Conservation (phyloP, 1,139 yeast genomes). For the Kodamaea arcana region DNA sequence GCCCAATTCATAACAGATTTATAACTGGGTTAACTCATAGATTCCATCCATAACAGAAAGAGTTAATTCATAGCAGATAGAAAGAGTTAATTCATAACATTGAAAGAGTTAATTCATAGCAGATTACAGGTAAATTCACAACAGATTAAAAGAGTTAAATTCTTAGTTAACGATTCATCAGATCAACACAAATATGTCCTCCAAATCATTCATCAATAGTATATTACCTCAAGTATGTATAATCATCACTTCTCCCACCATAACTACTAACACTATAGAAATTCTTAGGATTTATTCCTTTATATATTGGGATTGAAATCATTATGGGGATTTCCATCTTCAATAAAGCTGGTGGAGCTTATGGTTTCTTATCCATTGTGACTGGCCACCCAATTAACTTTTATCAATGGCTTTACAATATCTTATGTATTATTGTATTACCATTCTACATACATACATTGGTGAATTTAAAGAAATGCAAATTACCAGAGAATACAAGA, state of each 20-base stretch:
- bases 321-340: constrained; percentile 74
- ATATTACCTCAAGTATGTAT: constrained; percentile 10
- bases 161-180: no score
- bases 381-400: constrained; percentile 86
- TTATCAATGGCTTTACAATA: constrained; percentile 79
- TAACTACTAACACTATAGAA: constrained; percentile 23
- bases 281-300: constrained; percentile 64
- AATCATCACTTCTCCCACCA: background rate
- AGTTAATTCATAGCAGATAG: no score
- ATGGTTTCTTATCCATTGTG: constrained; percentile 79
- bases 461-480: constrained; percentile 27
- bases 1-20: no score
- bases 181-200: no score
- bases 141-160: no score
- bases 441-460: constrained; percentile 69
- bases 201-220: constrained; percentile 6
- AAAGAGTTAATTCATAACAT: no score
- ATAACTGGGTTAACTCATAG: constrained; percentile 8
- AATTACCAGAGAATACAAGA: constrained; percentile 28
- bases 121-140: no score
- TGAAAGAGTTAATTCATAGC: no score
- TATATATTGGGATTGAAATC: constrained; percentile 83
- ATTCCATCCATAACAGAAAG: no score
- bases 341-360: constrained; percentile 86
- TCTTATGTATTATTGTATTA: constrained; percentile 57